Conservation (phyloP, 2,329 filamentous ascomycete genomes). For the Colletotrichum chlorophyti region DNA sequence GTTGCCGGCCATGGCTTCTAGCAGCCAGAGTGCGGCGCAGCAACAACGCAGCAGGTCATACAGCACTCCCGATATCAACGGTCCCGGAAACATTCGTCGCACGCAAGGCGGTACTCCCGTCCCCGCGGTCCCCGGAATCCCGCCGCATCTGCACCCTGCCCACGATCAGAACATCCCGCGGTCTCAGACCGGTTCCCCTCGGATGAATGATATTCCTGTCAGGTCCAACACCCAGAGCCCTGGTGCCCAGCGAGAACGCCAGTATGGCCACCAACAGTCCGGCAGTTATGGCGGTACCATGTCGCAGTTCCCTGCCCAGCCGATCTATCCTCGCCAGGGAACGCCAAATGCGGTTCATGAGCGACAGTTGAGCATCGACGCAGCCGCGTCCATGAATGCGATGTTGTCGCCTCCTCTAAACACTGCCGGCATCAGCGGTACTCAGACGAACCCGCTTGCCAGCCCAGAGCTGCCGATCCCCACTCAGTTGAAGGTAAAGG, state of each 20-base stretch:
- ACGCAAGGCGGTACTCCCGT: conserved; percentile 60
- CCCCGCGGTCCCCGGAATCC: conserved; percentile 79
- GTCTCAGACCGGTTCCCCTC: conserved; percentile 83
- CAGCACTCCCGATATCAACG: conserved; percentile 93
- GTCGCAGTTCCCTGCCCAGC: conserved; percentile 63
- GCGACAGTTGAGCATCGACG: conserved; percentile 46
- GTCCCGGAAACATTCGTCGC: conserved; percentile 65
- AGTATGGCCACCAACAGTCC: conserved; percentile 50
- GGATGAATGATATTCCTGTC: conserved; percentile 68
- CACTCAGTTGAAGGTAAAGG: conserved; percentile 92
- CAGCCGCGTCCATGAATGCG: conserved; percentile 35
- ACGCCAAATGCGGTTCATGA: conserved; percentile 48
- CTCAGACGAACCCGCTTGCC: conserved; percentile 39
- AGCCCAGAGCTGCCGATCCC: conserved; percentile 61
- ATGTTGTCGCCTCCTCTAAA: conserved; percentile 56
- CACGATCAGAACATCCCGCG: conserved; percentile 73
- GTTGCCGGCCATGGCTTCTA: conserved; percentile 72
- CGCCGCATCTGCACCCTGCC: conserved; percentile 68
- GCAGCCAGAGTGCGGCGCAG: conserved; percentile 61
- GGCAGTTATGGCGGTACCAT: conserved; percentile 59
- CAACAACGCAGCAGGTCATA: conserved; percentile 86
- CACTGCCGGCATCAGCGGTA: conserved; percentile 35
- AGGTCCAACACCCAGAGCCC: conserved; percentile 76
- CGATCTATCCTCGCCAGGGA: conserved; percentile 56
- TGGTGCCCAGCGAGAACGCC: conserved; percentile 67